Percentiles rank a stretch among this genome's conserved stretches.
These are phyloP conservation scores for Fusarium protoensiforme DNA, from an alignment of 2,329 filamentous ascomycete genomes.

Conservation along the genomic window DNA sequence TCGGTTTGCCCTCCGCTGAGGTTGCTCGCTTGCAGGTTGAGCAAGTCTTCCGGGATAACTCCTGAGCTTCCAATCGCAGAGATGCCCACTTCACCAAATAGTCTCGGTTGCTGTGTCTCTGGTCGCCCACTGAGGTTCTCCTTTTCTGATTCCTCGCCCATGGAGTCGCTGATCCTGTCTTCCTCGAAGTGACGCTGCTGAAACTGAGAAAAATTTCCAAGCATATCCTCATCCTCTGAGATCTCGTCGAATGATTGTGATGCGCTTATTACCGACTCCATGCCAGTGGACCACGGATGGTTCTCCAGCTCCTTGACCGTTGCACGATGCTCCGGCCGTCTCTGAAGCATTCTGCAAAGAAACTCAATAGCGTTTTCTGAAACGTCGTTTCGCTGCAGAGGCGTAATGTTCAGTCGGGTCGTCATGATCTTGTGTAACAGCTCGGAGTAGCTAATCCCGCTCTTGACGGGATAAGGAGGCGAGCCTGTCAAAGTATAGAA, in stretches of 20 bases:
- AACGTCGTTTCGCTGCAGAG: conserved; percentile 68
- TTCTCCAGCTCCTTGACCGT: conserved; percentile 75
- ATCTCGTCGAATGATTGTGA: conserved; percentile 70
- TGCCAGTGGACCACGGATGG: conserved; percentile 76
- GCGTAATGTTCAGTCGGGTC: conserved; percentile 72
- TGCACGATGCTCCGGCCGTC: conserved; percentile 81
- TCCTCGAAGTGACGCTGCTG: conserved; percentile 47
- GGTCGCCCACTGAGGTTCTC: conserved; percentile 79
- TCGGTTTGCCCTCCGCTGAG: conserved; percentile 54
- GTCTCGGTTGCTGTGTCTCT: conserved; percentile 50
- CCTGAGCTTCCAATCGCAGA: conserved; percentile 67
- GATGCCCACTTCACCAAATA: conserved; percentile 67
- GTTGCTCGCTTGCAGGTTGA: conserved; percentile 60
- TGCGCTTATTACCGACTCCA: conserved; percentile 43
- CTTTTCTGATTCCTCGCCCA: conserved; percentile 79
- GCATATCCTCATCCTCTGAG: conserved; percentile 68
- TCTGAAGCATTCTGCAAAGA: conserved; percentile 80
- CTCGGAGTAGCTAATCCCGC: conserved; percentile 79
- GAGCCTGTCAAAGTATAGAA: conserved; percentile 85
- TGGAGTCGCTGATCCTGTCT: conserved; percentile 55
- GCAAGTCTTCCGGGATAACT: conserved; percentile 58
- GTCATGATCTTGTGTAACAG: conserved; percentile 91
- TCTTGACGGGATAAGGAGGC: conserved; percentile 84
- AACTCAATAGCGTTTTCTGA: conserved; percentile 79
- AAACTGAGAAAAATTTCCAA: conserved; percentile 70